Evolutionary conservation across 345 rosid species (phyloP).

Genomic region (Luvunga scandens): DNA sequence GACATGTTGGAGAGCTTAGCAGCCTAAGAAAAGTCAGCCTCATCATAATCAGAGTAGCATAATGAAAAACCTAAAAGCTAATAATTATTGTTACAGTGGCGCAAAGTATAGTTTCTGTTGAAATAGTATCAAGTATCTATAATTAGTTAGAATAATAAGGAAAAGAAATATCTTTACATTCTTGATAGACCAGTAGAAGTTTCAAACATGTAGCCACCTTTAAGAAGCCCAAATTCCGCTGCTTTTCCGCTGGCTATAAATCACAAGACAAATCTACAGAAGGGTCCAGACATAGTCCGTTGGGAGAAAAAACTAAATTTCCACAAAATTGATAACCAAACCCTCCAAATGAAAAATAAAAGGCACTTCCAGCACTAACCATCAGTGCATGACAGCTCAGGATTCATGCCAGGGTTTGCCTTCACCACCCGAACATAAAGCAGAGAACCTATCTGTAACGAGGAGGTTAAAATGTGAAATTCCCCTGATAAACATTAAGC

Average conservation of each 20-base stretch:
- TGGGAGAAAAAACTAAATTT: neutral
- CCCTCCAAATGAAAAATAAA: neutral
- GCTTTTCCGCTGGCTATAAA: slow-evolving; percentile 73
- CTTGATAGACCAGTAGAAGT: slow-evolving; percentile 78
- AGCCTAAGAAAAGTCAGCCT: slow-evolving; percentile 38
- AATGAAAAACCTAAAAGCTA: neutral
- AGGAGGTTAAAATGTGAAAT: slow-evolving; percentile 1
- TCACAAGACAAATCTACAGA: slow-evolving; percentile 12
- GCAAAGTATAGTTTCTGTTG: neutral
- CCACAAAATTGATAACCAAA: slow-evolving; percentile 1
- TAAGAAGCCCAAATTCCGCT: slow-evolving; percentile 67
- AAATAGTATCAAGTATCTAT: neutral
- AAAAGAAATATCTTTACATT: slow-evolving; percentile 45
- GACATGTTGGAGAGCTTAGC: slow-evolving; percentile 68
- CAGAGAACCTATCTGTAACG: slow-evolving; percentile 66
- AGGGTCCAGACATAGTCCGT: neutral
- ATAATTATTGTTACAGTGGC: neutral
- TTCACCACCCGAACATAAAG: slow-evolving; percentile 71
- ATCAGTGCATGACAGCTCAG: slow-evolving; percentile 73
- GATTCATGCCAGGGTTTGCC: slow-evolving; percentile 70
- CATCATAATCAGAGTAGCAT: slow-evolving; percentile 1
- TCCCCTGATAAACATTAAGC: neutral
- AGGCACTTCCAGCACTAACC: slow-evolving; percentile 37
- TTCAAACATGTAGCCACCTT: slow-evolving; percentile 81
- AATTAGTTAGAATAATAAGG: neutral